Percentiles rank a stretch among this genome's conserved stretches.
Evolutionary conservation across 176 grass and related monocot genomes (phyloP).

Genomic region (Carex myosuroides): DNA sequence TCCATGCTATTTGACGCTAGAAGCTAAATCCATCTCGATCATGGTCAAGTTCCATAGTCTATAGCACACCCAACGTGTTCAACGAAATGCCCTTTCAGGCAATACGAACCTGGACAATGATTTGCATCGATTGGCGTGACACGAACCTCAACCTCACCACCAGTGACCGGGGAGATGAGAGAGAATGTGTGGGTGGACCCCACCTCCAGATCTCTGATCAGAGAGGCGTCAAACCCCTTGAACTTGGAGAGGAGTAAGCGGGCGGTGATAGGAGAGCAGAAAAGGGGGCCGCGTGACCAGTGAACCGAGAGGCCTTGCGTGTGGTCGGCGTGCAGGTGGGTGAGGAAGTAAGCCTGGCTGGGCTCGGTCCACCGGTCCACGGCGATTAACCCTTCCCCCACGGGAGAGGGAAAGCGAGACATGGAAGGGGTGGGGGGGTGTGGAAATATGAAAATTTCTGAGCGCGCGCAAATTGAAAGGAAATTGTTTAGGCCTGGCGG

Average conservation of each 20-base stretch:
- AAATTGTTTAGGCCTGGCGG: background rate
- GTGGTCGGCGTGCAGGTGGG: conserved; percentile 87
- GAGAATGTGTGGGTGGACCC: conserved; percentile 29
- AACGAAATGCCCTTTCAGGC: background rate
- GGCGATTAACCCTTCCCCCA: conserved; percentile 54
- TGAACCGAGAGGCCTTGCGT: conserved; percentile 51
- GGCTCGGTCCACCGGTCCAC: conserved; percentile 53
- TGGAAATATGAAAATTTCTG: conserved; percentile 5
- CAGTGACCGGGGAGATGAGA: conserved; percentile 26
- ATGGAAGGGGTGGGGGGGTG: background rate
- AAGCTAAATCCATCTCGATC: background rate
- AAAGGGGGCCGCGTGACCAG: conserved; percentile 63
- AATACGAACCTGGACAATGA: conserved; percentile 55
- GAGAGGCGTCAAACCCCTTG: conserved; percentile 54
- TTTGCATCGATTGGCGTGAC: conserved; percentile 73
- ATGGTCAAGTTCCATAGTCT: too few relatives aligned
- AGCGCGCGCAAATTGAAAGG: conserved; percentile 9
- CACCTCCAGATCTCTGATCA: conserved; percentile 44
- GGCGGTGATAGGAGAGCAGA: conserved; percentile 65
- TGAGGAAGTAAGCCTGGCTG: conserved; percentile 78
- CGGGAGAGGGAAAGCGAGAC: conserved; percentile 15
- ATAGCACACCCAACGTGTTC: background rate
- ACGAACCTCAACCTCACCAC: conserved; percentile 20
- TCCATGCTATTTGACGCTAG: background rate
- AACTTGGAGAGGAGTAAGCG: conserved; percentile 61